A percentile compares a stretch with the other conserved stretches of the same genome.
phyloP scores from a whole-genome alignment of 2,329 filamentous ascomycete genomes.

The Neonectria neomacrospora region DNA sequence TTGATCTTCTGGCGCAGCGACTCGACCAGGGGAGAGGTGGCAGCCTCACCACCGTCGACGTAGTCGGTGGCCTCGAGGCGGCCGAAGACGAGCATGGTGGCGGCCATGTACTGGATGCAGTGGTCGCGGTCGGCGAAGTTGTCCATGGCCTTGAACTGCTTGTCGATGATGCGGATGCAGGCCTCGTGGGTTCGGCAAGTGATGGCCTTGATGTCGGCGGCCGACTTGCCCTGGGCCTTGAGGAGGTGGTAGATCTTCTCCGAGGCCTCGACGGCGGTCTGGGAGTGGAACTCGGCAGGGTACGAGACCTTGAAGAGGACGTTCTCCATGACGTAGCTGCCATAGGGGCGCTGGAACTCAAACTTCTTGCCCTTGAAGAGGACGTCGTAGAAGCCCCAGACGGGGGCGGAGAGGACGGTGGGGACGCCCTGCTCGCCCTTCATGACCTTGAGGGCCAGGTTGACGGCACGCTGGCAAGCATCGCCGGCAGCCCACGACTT shows the following conservation, averaged over 20 bases:
- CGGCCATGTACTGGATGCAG: constrained; percentile 99
- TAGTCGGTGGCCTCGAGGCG: constrained; percentile 95
- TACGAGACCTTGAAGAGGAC: constrained; percentile 99
- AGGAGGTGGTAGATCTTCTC: constrained; percentile 88
- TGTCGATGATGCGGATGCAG: constrained; percentile 99
- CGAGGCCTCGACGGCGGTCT: constrained; percentile 96
- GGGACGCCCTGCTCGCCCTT: constrained; percentile 92
- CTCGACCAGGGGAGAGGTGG: constrained; percentile 89
- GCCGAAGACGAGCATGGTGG: constrained; percentile 95
- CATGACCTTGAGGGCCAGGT: constrained; percentile 88
- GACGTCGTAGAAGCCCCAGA: constrained; percentile 99
- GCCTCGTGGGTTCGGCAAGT: constrained; percentile 98
- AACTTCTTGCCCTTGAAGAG: constrained; percentile 97
- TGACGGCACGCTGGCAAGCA: constrained; percentile 94
- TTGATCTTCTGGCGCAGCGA: constrained; percentile 91
- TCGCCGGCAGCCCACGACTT: constrained; percentile 99
- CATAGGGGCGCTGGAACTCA: constrained; percentile 94
- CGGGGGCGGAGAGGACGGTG: constrained; percentile 90
- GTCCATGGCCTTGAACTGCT: constrained; percentile 99
- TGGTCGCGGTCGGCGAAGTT: constrained; percentile 99
- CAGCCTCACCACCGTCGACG: constrained; percentile 90
- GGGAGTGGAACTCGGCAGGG: constrained; percentile 97
- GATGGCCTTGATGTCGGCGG: constrained; percentile 91
- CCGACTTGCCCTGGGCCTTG: constrained; percentile 85
- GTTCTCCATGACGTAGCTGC: constrained; percentile 99